Percentiles rank a stretch among this genome's conserved stretches.
Conservation (phyloP, 305 asterid species). For the Andrographis paniculata region DNA sequence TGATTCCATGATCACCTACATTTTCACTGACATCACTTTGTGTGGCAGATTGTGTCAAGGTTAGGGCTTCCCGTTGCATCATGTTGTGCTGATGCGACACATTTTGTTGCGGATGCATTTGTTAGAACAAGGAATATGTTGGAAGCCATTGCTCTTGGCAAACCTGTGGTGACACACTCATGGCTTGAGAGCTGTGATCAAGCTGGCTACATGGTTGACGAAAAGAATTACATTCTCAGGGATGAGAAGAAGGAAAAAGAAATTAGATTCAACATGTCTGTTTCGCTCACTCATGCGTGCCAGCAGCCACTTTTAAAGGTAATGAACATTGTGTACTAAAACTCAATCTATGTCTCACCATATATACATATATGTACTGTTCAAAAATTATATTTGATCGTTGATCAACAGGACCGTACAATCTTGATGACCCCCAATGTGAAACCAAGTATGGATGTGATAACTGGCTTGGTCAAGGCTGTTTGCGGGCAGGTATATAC, state of each 20-base stretch:
- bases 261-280: conserved; percentile 79
- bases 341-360: conserved; percentile 11
- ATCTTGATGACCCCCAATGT: conserved; percentile 83
- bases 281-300: conserved; percentile 62
- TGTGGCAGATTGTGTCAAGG: conserved; percentile 57
- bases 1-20: conserved; percentile 6
- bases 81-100: conserved; percentile 75
- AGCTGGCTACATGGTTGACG: conserved; percentile 74
- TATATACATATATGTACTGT: not conserved
- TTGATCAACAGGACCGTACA: conserved; percentile 56
- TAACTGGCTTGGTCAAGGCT: conserved; percentile 68
- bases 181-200: conserved; percentile 94
- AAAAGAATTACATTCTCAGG: conserved; percentile 71
- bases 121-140: conserved; percentile 89
- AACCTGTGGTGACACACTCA: conserved; percentile 74
- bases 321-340: conserved; percentile 6
- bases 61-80: conserved; percentile 66
- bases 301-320: conserved; percentile 87
- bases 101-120: conserved; percentile 86
- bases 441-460: conserved; percentile 83
- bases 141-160: conserved; percentile 91
- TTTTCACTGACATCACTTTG: conserved; percentile 2
- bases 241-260: conserved; percentile 83
- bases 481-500: conserved; percentile 76
- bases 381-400: not conserved